Base-by-base conservation (phyloP, 371 early-diverging fungal species). In the Dichotomocladium elegans region DNA sequence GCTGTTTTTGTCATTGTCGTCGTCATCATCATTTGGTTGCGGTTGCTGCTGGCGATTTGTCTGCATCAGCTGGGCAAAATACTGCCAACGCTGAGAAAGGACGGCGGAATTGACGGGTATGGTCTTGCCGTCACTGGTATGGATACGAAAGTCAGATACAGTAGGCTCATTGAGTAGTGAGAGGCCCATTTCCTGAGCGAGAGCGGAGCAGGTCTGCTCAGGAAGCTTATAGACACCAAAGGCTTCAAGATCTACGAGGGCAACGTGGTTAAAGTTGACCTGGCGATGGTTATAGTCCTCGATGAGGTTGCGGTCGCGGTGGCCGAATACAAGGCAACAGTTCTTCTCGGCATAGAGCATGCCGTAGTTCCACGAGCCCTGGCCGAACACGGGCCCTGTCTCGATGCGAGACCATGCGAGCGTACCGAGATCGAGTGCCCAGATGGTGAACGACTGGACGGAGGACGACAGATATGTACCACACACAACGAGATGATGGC, bases 251-350 rank as follows among this genome's bases (percentile, higher is more conserved):
- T 87, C 84, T 5, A 89, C 77, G 17, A 73, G 68, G 24, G 83
- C 76, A 51, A 85, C 48, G 46, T 89, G 84, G 22, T 79, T 68
- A 61, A 82, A 89, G 58, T 83, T 85, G 45, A 82, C 66, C 28
- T 79, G 86, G 29, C 91, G 82, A 45, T 86, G 79, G 54, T 88
- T 83, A 62, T 91, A 91, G 63, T 91, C 91, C 24, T 86, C 83
- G 5, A 81, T 70, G 34, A 90, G 66, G 29, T 68, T 80, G 12
- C 92, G 76, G 14, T 74, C 72, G 28, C 76, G 76, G 58, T 91
- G 78, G 24, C 92, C 92, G 68, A 91, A 86, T 22, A 90, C 80
- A 10, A 87, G 55, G 55, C 80, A 81, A 24, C 79, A 73, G 43
- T 88, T 87, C 15, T 72, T 69, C 25, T 61, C 60, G 24, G 78